Evolutionary conservation across 345 rosid species (phyloP), one percentile per base, ranked within the genome.

Genomic region (Anastatica hierochuntica): DNA sequence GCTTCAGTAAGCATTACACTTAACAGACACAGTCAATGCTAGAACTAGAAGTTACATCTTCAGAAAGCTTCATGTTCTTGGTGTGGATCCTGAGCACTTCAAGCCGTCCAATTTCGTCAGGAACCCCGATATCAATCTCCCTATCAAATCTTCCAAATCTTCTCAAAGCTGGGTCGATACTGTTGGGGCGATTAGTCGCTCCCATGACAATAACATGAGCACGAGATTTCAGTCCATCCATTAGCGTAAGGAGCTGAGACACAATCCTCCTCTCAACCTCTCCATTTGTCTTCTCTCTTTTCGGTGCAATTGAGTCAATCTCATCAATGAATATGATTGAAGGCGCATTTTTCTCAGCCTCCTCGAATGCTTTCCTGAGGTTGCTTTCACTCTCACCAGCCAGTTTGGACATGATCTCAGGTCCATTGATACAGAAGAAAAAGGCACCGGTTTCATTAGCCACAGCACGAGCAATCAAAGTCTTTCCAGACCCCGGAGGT

Each of bases 361-460:
- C 96, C 80, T 90, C 96, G 21, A 90, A 90, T 5, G 98, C 98
- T 69, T 90, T 90, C 71, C 98, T 76, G 33, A 90, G 94, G 72
- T 90, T 88, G 78, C 96, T 90, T 73, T 90, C 98, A 74, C 98
- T 90, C 80, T 90, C 98, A 10, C 98, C 96, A 21, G 98, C 98
- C 79, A 90, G 56, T 48, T 87, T 90, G 9, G 96, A 90, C 98
- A 87, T 90, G 66, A 87, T 90, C n/a, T n/a, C n/a, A n/a, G n/a
- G n/a, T n/a, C n/a, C n/a, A n/a, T n/a, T n/a, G n/a, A n/a, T n/a
- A n/a, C 90, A 83, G 67, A 90, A 90, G 77, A 90, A 90, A 70
- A 90, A 90, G 56, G 96, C 98, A 62, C 98, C 96, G 0, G 98
- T 90, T 72, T 90, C 96, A 65, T 90, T 83, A 3, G 92, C 96